Conservation (phyloP, 768 basidiomycete species). For the Lentinus tigrinus region DNA sequence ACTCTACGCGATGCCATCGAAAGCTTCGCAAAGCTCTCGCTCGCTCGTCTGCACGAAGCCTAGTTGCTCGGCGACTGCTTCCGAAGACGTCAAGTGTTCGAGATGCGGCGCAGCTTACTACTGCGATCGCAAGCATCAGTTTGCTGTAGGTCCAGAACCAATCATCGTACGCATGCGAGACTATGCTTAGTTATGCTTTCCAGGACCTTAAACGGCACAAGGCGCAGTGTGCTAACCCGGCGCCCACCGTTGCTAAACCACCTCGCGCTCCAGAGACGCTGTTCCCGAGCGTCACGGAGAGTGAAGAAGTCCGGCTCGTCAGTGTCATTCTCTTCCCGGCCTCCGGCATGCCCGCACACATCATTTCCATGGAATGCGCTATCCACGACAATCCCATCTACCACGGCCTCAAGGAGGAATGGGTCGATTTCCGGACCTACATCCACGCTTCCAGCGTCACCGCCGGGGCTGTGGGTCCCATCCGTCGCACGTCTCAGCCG, state of each 20-base stretch:
- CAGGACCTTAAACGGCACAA: constrained; percentile 1
- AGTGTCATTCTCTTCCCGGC: constrained; percentile 1
- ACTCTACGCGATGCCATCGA: too few relatives aligned
- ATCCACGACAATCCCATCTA: not conserved
- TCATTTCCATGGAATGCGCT: not conserved
- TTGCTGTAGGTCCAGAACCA: not conserved
- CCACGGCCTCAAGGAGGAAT: constrained; percentile 4
- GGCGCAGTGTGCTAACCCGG: not conserved
- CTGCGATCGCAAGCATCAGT: constrained; percentile 1
- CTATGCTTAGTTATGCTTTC: not conserved
- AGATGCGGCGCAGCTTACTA: not conserved
- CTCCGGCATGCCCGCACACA: not conserved
- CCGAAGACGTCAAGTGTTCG: not conserved
- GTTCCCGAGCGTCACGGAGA: too few relatives aligned
- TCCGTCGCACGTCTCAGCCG: not conserved
- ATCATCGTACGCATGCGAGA: not conserved
- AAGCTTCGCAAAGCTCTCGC: too few relatives aligned
- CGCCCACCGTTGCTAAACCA: not conserved
- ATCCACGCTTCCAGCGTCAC: not conserved
- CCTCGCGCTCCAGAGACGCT: too few relatives aligned
- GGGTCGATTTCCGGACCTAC: not conserved
- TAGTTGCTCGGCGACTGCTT: not conserved
- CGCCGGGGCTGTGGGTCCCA: not conserved
- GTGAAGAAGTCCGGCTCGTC: not conserved
- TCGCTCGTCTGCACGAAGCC: not conserved